phyloP scores from a whole-genome alignment of 306 rosid species.

The Prunus dulcis region DNA sequence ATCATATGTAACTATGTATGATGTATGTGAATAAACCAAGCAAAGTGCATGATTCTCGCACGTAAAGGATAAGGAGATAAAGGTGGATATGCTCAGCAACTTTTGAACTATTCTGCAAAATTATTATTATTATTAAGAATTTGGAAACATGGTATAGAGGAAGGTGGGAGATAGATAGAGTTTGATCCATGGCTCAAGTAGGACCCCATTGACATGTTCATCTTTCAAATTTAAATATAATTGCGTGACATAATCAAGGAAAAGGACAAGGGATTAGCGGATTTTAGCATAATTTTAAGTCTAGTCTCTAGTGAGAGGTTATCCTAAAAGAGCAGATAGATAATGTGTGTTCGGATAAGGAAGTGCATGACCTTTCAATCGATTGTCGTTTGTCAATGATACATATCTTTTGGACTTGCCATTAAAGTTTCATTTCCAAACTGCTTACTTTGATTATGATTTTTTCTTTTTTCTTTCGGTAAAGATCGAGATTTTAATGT shows the following conservation, averaged over 20 bases:
- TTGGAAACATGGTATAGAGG: neutral
- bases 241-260: conserved; percentile 28
- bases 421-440: neutral
- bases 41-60: conserved; percentile 27
- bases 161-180: conserved; percentile 1
- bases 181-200: neutral
- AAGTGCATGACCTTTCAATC: neutral
- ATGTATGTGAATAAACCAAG: conserved; percentile 22
- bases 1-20: neutral
- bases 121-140: neutral
- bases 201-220: conserved; percentile 16
- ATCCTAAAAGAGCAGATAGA: conserved; percentile 12
- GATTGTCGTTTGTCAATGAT: neutral
- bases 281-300: neutral
- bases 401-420: neutral
- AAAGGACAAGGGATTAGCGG: conserved; percentile 17
- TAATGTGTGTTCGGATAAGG: neutral
- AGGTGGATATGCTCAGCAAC: conserved; percentile 33
- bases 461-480: neutral
- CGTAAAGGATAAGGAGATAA: conserved; percentile 43
- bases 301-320: neutral
- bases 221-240: conserved; percentile 3
- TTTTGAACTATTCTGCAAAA: neutral
- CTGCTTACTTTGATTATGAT: neutral
- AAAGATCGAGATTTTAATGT: neutral